phyloP scores from a whole-genome alignment of 305 asterid species.

The Fraxinus baroniana region DNA sequence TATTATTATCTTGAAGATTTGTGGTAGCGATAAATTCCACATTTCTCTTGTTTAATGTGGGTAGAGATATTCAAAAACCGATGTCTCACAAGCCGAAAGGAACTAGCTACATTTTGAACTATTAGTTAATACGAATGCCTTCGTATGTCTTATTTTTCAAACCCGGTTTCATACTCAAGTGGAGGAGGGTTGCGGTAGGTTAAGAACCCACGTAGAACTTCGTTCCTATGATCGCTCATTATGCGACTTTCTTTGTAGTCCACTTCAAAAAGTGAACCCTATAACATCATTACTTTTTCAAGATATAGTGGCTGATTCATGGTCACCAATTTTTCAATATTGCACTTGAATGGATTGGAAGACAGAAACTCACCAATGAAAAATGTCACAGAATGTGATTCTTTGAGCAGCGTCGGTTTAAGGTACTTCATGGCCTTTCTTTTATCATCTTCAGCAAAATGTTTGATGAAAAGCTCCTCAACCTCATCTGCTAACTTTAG shows the following conservation, averaged over 20 bases:
- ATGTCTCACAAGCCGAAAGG: background rate
- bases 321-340: slow-evolving; percentile 18
- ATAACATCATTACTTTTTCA: slow-evolving; percentile 14
- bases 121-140: background rate
- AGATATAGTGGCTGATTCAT: slow-evolving; percentile 45
- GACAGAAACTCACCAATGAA: slow-evolving; percentile 63
- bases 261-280: slow-evolving; percentile 34
- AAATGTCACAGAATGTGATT: slow-evolving; percentile 75
- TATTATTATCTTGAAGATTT: background rate
- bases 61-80: background rate
- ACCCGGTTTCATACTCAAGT: background rate
- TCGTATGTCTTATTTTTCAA: background rate
- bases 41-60: background rate
- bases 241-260: slow-evolving; percentile 30
- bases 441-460: slow-evolving; percentile 74
- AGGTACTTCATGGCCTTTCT: slow-evolving; percentile 88
- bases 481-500: slow-evolving; percentile 82
- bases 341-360: background rate
- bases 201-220: background rate
- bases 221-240: background rate
- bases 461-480: slow-evolving; percentile 69
- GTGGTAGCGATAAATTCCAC: background rate
- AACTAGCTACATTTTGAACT: background rate
- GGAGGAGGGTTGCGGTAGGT: background rate
- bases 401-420: slow-evolving; percentile 67